Evolutionary conservation across 495 filamentous ascomycete species (phyloP).

Genomic region (Jackrogersella multiformis): DNA sequence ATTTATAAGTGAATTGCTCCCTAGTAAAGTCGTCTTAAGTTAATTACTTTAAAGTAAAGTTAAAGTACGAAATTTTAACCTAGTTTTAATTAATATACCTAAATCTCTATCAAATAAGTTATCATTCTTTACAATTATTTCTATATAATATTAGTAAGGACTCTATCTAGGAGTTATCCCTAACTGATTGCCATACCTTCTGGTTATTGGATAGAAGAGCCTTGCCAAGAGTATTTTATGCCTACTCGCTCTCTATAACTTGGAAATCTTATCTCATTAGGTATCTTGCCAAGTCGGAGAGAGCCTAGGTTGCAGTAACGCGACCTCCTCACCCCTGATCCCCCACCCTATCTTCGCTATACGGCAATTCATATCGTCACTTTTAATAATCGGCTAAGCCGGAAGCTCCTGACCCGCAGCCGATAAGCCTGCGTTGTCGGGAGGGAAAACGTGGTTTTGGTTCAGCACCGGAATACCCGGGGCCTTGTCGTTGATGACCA

Average conservation of each 20-base stretch:
- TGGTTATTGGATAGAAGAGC: not conserved
- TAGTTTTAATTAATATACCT: not conserved
- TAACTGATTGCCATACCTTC: not conserved
- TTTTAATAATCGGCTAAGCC: not conserved
- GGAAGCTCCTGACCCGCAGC: not conserved
- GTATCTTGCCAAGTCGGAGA: slow-evolving; percentile 1
- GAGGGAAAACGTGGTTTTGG: not conserved
- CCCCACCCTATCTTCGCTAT: not conserved
- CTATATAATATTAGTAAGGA: too few relatives aligned
- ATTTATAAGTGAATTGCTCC: too few relatives aligned
- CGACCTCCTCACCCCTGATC: not conserved
- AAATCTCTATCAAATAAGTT: not conserved
- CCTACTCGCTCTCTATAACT: not conserved
- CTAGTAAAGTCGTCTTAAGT: too few relatives aligned
- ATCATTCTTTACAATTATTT: not conserved
- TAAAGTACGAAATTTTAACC: too few relatives aligned
- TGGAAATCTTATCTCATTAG: not conserved
- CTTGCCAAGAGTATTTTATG: not conserved
- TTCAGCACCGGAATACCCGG: not conserved
- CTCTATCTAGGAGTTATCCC: not conserved
- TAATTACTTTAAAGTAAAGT: too few relatives aligned
- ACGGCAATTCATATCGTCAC: not conserved
- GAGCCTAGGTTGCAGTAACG: not conserved
- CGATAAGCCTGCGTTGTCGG: not conserved
- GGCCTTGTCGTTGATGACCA: not conserved